These are phyloP conservation scores for Lobosporangium transversale DNA, from an alignment of 192 early-diverging fungal species.

Conservation along the genomic window DNA sequence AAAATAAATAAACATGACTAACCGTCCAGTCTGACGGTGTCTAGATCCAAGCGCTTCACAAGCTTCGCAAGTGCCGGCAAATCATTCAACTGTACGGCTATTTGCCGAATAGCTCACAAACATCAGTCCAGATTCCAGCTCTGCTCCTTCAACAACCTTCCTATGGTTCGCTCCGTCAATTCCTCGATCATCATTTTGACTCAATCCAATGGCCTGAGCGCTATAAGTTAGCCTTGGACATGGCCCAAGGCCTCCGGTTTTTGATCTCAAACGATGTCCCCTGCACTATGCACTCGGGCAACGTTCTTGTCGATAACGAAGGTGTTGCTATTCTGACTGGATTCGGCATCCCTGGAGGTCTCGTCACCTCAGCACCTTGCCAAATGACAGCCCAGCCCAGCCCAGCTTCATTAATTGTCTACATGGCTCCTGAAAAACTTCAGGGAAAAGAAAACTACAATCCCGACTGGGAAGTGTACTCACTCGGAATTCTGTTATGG, in stretches of 20 bases:
- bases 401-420: constrained; percentile 17
- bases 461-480: constrained; percentile 48
- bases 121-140: constrained; percentile 30
- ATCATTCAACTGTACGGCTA: constrained; percentile 52
- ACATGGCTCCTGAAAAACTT: constrained; percentile 41
- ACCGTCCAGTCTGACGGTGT: neutral
- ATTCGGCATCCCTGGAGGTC: constrained; percentile 33
- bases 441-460: constrained; percentile 7
- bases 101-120: constrained; percentile 29
- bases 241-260: constrained; percentile 44
- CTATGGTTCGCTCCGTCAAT: constrained; percentile 47
- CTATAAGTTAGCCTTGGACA: constrained; percentile 46
- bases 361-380: constrained; percentile 40
- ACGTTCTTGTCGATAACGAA: constrained; percentile 40
- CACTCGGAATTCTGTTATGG: constrained; percentile 41
- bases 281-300: constrained; percentile 47
- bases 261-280: constrained; percentile 27
- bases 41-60: constrained; percentile 51
- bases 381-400: constrained; percentile 45
- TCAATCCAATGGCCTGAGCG: constrained; percentile 50
- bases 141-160: constrained; percentile 40
- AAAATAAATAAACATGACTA: neutral
- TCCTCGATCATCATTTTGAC: constrained; percentile 48
- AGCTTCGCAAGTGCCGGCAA: constrained; percentile 43
- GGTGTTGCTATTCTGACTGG: constrained; percentile 50